Evolutionary conservation across 1,284 basidiomycete genomes (phyloP).

Genomic region (Cryptococcus sp.): DNA sequence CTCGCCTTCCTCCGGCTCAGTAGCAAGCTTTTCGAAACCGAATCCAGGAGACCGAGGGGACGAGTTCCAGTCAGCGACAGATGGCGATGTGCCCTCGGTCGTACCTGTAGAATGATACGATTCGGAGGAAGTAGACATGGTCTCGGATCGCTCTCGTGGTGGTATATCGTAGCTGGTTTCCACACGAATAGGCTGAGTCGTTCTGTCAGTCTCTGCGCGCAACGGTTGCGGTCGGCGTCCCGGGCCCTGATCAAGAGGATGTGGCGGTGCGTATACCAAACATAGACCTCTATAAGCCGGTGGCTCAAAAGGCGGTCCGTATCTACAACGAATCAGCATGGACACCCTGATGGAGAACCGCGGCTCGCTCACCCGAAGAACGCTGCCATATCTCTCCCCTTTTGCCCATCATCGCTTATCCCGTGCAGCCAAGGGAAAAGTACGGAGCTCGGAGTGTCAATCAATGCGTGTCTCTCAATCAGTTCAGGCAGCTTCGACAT

Average conservation of each 20-base stretch:
- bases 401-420: conserved; percentile 50
- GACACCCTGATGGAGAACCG: not conserved
- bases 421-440: conserved; percentile 55
- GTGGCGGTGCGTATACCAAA: conserved; percentile 44
- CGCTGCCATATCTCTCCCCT: conserved; percentile 47
- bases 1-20: conserved; percentile 10
- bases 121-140: conserved; percentile 42
- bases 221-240: conserved; percentile 8
- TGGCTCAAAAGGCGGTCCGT: conserved; percentile 47
- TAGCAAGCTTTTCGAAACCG: conserved; percentile 15
- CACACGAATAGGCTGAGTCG: conserved; percentile 4
- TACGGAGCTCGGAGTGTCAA: conserved; percentile 50
- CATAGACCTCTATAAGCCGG: conserved; percentile 51
- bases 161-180: conserved; percentile 13
- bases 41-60: conserved; percentile 15
- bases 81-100: conserved; percentile 37
- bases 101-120: conserved; percentile 38
- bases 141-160: conserved; percentile 33
- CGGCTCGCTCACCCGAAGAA: conserved; percentile 47
- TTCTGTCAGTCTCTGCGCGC: conserved; percentile 10
- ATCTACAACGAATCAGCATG: conserved; percentile 13
- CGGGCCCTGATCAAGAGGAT: conserved; percentile 29
- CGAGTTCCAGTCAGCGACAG: conserved; percentile 23
- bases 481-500: conserved; percentile 37
- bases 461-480: conserved; percentile 44